Base-by-base conservation (phyloP, 106 monocot species). In the Cymbidium sinense region DNA sequence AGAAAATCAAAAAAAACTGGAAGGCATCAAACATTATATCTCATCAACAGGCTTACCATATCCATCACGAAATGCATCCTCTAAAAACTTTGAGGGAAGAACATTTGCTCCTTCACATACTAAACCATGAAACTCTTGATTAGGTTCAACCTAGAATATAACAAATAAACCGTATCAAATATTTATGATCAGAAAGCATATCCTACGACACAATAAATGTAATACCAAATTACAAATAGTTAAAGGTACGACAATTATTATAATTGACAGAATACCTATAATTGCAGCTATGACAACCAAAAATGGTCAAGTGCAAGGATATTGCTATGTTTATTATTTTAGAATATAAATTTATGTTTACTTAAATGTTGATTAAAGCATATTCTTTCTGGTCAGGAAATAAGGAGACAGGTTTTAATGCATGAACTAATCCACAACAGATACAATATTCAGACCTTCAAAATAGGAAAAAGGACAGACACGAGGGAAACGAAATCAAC, bases 51-150 rank as follows among this genome's bases (percentile, higher is more conserved):
- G 74, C 78, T 43, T 91, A 94, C 96, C 94, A 85, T 95, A 84
- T 85, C 86, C 90, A 93, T 93, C 93, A 74, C 76, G 90, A 86
- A 99, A 99, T 72, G 92, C 84, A 86, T 99, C 92, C 80, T 99
- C 90, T 72, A 99, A 78, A 75, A 99, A 91, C 77, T 95, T 99
- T 77, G 93, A 86, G 36, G 95, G 95, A 74, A 99, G 88, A 74
- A 90, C 88, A 83, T 86, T 95, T 76, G 99, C 95, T 43, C 99
- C 95, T 75, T 99, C 99, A 82, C 99, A 99, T 35, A 95, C 81
- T 83, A 99, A 81, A 20, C 99, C 99, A 58, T 86, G 88, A 76
- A 99, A 99, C 23, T 99, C 95, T 77, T 99, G 99, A 80, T 95
- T 99, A 67, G 99, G 99, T 81, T 99, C 99, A 70, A 99, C 99